phyloP scores from a whole-genome alignment of 2,329 filamentous ascomycete species.

The Ceratocystis papillata region DNA sequence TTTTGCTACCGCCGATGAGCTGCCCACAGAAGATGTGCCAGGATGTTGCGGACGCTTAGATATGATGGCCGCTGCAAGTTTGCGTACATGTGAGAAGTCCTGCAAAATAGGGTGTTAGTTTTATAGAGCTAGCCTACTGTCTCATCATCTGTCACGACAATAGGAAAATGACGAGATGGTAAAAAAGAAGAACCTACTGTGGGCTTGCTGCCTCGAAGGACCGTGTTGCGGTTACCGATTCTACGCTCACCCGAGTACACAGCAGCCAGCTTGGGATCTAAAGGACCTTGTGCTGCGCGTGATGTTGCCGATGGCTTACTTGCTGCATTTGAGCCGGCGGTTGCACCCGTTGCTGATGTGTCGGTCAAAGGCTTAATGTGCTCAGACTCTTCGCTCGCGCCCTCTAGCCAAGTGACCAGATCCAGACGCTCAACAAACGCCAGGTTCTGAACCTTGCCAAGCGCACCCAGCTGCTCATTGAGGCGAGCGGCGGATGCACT shows the following conservation, averaged over 20 bases:
- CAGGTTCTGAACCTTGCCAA: slow-evolving; percentile 67
- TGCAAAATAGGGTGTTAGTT: slow-evolving; percentile 32
- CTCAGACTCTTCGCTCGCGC: slow-evolving; percentile 80
- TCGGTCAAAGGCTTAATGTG: slow-evolving; percentile 78
- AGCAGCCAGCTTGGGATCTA: slow-evolving; percentile 72
- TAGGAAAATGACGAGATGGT: neutral
- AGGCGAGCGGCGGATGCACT: slow-evolving; percentile 71
- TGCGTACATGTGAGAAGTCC: slow-evolving; percentile 92
- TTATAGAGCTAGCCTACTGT: neutral
- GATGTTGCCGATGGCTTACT: slow-evolving; percentile 31
- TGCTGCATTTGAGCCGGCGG: slow-evolving; percentile 34
- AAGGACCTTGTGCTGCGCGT: slow-evolving; percentile 50
- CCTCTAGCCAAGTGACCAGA: slow-evolving; percentile 85
- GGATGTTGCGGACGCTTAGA: slow-evolving; percentile 44
- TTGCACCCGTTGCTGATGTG: slow-evolving; percentile 32
- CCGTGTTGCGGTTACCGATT: slow-evolving; percentile 85
- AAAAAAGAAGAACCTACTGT: slow-evolving; percentile 49
- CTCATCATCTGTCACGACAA: neutral
- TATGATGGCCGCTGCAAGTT: slow-evolving; percentile 69
- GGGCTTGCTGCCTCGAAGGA: slow-evolving; percentile 76
- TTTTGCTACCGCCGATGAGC: slow-evolving; percentile 38
- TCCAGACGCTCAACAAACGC: slow-evolving; percentile 87
- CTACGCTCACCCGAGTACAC: slow-evolving; percentile 87
- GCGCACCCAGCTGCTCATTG: slow-evolving; percentile 61
- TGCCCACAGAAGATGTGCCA: slow-evolving; percentile 28